Conservation (phyloP, 1,284 basidiomycete species). For the Cystobasidium sp. region DNA sequence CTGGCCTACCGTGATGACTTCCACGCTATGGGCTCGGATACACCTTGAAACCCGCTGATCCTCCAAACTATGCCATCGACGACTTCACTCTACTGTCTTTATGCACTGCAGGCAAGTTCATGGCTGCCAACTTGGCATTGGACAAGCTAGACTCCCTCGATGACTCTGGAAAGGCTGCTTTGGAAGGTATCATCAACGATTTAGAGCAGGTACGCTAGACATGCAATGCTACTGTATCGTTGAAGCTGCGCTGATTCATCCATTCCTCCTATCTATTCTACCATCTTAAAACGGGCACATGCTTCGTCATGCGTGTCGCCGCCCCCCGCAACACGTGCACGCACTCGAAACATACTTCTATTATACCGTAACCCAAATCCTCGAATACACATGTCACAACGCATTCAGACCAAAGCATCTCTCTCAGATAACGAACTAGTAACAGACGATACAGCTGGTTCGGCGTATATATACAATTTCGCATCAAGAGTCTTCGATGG, state of each 20-base stretch:
- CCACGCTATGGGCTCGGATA: no score
- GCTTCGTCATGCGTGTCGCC: constrained; percentile 4
- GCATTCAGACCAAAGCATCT: constrained; percentile 68
- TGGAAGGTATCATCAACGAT: constrained; percentile 69
- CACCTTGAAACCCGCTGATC: not conserved
- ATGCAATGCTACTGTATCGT: not conserved
- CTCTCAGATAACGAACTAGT: constrained; percentile 79
- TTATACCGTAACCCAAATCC: constrained; percentile 3
- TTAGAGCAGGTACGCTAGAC: constrained; percentile 68
- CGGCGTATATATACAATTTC: constrained; percentile 92
- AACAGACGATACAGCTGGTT: constrained; percentile 77
- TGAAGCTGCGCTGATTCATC: not conserved
- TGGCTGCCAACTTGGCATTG: constrained; percentile 86
- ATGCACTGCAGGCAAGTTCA: constrained; percentile 71
- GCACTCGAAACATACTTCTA: not conserved
- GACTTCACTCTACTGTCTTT: not conserved
- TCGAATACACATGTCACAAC: constrained; percentile 27
- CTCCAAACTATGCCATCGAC: not conserved
- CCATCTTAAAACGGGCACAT: not conserved
- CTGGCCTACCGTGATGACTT: no score
- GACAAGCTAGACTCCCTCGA: constrained; percentile 66
- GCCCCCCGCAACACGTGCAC: not conserved
- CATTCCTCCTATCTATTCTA: not conserved
- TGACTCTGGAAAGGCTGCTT: constrained; percentile 70
- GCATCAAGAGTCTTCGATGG: constrained; percentile 81